Evolutionary conservation across 495 filamentous ascomycete species (phyloP), one percentile per base, ranked within the genome.

Genomic region (Penicillium tannophilum): DNA sequence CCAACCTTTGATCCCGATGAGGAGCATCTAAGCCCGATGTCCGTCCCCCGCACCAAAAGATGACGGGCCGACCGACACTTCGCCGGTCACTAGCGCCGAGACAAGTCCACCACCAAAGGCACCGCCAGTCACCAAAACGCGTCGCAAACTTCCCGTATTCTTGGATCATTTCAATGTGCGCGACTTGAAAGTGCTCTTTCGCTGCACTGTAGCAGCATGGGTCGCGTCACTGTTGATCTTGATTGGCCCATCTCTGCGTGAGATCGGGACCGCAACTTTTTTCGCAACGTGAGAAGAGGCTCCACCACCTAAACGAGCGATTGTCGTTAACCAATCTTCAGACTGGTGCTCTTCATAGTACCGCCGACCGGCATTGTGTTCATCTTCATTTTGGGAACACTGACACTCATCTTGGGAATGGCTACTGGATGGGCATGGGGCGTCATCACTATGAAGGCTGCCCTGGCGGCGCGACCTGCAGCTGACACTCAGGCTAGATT

Each of bases 131-230:
- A 39, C 62, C 14, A 62, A 63, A 23, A 3, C 59, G 23, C 52
- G 46, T 39, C 53, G 64, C 30, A 71, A 66, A 36, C 42, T 78
- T 47, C 77, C 77, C 3, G 54, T 58, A 24, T 77, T 67, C 58
- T 63, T 79, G 20, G 69, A 79, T 52, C 77, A 79, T 55, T 78
- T 78, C 72, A 78, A 77, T 65, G 69, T 58, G 6, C 74, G 71
- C 61, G 76, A 80, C 48, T 61, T 80, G 35, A 79, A 79, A 64
- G 65, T 73, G 19, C 60, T 77, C 20, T 76, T 79, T 54, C 75
- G 76, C 31, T 80, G 76, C 43, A 72, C 67, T 47, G 63, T 75
- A 6, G 76, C 73, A 6, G 71, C 67, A 24, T 80, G 76, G 76
- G 71, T 79, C 42, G 73, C 72, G 1, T 68, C 63, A 4, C 59